Evolutionary conservation across 2,329 filamentous ascomycete species (phyloP).

Genomic region (Cladosporium sp.): DNA sequence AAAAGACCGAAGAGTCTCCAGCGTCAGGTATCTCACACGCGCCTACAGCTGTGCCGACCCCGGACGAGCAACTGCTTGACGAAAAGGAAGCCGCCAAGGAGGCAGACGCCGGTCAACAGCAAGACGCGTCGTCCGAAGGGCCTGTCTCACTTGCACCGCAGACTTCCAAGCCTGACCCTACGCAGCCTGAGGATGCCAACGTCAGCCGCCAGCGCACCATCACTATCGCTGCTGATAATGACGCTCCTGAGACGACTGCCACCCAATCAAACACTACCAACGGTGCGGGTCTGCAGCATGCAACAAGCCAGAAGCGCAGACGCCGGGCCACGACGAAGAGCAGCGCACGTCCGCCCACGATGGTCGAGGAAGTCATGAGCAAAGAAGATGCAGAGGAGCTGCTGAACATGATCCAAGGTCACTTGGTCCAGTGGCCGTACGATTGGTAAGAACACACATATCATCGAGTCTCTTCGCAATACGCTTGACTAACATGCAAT

Average conservation of each 20-base stretch:
- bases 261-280: conserved; percentile 19
- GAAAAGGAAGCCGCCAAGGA: conserved; percentile 24
- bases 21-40: conserved; percentile 20
- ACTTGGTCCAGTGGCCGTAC: conserved; percentile 88
- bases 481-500: not conserved
- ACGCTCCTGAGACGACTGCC: conserved; percentile 28
- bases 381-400: conserved; percentile 76
- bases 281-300: conserved; percentile 17
- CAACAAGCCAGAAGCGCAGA: conserved; percentile 53
- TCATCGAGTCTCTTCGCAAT: not conserved
- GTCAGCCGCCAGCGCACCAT: conserved; percentile 30
- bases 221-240: conserved; percentile 20
- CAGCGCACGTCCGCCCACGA: conserved; percentile 57
- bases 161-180: conserved; percentile 20
- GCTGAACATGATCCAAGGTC: conserved; percentile 76
- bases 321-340: conserved; percentile 67
- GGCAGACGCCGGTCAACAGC: conserved; percentile 14
- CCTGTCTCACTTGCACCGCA: conserved; percentile 16
- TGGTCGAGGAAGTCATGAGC: conserved; percentile 69
- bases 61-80: conserved; percentile 22
- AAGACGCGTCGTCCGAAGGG: not conserved
- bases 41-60: conserved; percentile 28
- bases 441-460: conserved; percentile 62
- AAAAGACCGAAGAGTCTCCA: conserved; percentile 24
- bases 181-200: conserved; percentile 27